These are phyloP conservation scores for Malassezia nana DNA, from an alignment of 1,284 basidiomycete genomes.

Conservation along the genomic window DNA sequence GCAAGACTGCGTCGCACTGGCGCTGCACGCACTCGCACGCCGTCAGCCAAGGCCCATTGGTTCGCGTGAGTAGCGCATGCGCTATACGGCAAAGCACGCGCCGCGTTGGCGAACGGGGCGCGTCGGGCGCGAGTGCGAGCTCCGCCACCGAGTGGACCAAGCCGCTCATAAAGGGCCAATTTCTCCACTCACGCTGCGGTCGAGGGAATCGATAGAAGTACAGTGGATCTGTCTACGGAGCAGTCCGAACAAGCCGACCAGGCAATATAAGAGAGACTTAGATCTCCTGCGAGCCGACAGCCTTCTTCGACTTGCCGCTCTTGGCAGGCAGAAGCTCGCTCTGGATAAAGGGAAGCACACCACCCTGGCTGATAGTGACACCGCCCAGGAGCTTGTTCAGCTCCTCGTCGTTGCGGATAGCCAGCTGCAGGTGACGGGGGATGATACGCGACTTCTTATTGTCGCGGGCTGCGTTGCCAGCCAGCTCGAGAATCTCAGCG, in stretches of 20 bases:
- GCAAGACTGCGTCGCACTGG: conserved; percentile 1
- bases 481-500: conserved; percentile 77
- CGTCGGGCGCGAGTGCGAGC: not conserved
- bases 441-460: conserved; percentile 82
- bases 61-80: too few species aligned
- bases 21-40: not conserved
- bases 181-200: not conserved
- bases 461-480: conserved; percentile 63
- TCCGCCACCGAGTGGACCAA: not conserved
- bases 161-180: not conserved
- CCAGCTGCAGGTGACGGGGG: conserved; percentile 77
- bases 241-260: conserved; percentile 2
- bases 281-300: conserved; percentile 45
- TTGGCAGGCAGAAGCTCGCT: conserved; percentile 62
- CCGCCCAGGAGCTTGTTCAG: conserved; percentile 67
- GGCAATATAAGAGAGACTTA: conserved; percentile 20
- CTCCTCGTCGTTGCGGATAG: conserved; percentile 58
- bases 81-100: not conserved
- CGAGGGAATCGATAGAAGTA: conserved; percentile 16
- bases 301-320: conserved; percentile 54
- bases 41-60: not conserved
- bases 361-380: conserved; percentile 81
- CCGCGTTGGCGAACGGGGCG: not conserved
- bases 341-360: conserved; percentile 63
- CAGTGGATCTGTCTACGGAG: conserved; percentile 14